Evolutionary conservation across 1,139 yeast species (phyloP), one percentile per base, ranked within the genome.

Genomic region (Yamadazyma diospyri): DNA sequence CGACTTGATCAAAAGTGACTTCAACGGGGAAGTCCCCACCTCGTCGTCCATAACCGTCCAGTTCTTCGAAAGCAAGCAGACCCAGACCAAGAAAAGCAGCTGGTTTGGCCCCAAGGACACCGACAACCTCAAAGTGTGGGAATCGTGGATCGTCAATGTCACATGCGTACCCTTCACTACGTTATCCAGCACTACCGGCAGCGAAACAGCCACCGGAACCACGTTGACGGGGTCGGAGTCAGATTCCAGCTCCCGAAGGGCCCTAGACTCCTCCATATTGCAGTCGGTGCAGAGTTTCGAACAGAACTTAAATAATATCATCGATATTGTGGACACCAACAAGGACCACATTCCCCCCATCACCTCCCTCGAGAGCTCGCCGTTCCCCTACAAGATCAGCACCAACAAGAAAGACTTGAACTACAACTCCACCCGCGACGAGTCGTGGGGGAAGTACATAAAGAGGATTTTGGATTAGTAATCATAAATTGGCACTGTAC

Each of bases 311-410:
- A 45, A 62, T 34, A 58, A 64, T 35, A 72, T 84, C 12, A 59
- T 78, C 27, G 69, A 68, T 16, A 55, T 62, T 16, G 76, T 69
- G 11, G 84, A 81, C 46, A 47, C 53, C 4, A 68, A 79, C 46
- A 80, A 76, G 46, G 74, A 67, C 33, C 88, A 81, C 44, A 77
- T 84, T 3, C 94, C 94, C 2, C 84, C 86, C 1, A 81, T 84
- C 14, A 76, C 83, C 5, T 72, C 84, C 2, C 61, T 80, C 10
- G 87, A 80, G 9, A 62, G 73, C 20, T 60, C 78, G 12, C 89
- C 92, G 4, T 84, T 83, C 46, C 86, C 86, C 0, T 83, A 78
- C 49, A 46, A 45, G 5, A 64, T 69, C 14, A 48, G 51, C 11
- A 50, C 66, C 20, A 48, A 30, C 38, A 35, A 25, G 35, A 37